These are phyloP conservation scores for Diplogelasinospora grovesii DNA, from an alignment of 495 filamentous ascomycete genomes.

Conservation along the genomic window DNA sequence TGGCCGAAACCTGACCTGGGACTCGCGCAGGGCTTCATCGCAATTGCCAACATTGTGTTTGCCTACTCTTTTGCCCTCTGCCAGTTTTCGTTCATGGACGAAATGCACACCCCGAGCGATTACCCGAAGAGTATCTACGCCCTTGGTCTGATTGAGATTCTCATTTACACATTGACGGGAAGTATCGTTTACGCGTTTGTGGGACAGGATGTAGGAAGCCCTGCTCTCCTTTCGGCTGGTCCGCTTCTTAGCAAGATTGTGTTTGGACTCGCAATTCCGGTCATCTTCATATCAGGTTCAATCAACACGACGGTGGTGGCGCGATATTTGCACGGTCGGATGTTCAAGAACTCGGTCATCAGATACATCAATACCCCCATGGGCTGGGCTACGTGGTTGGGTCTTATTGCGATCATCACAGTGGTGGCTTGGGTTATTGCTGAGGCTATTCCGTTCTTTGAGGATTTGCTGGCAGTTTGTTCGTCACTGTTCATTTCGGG, in stretches of 20 bases:
- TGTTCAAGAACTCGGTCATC: slow-evolving; percentile 49
- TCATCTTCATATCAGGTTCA: slow-evolving; percentile 64
- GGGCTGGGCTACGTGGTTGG: slow-evolving; percentile 53
- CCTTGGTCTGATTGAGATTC: slow-evolving; percentile 58
- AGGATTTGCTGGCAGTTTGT: slow-evolving; percentile 53
- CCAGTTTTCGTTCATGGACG: slow-evolving; percentile 72
- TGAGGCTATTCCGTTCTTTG: slow-evolving; percentile 66
- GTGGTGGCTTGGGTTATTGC: slow-evolving; percentile 66
- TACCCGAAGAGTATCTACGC: slow-evolving; percentile 60
- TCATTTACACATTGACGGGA: slow-evolving; percentile 61
- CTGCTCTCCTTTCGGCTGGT: slow-evolving; percentile 61
- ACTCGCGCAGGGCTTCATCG: slow-evolving; percentile 49
- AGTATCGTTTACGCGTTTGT: slow-evolving; percentile 68
- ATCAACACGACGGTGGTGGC: slow-evolving; percentile 53
- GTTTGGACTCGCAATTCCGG: slow-evolving; percentile 74
- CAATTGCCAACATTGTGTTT: slow-evolving; percentile 69
- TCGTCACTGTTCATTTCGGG: slow-evolving; percentile 57
- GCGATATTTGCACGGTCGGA: slow-evolving; percentile 61
- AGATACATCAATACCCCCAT: slow-evolving; percentile 55
- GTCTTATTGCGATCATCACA: slow-evolving; percentile 53
- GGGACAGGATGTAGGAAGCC: slow-evolving; percentile 59
- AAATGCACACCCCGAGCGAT: slow-evolving; percentile 63
- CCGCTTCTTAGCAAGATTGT: slow-evolving; percentile 59
- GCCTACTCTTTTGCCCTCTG: slow-evolving; percentile 63
- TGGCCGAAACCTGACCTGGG: slow-evolving; percentile 34